A percentile compares a stretch with the other conserved stretches of the same genome.
Conservation (phyloP, 371 early-diverging fungal genomes). For the Blyttiomyces sp. region DNA sequence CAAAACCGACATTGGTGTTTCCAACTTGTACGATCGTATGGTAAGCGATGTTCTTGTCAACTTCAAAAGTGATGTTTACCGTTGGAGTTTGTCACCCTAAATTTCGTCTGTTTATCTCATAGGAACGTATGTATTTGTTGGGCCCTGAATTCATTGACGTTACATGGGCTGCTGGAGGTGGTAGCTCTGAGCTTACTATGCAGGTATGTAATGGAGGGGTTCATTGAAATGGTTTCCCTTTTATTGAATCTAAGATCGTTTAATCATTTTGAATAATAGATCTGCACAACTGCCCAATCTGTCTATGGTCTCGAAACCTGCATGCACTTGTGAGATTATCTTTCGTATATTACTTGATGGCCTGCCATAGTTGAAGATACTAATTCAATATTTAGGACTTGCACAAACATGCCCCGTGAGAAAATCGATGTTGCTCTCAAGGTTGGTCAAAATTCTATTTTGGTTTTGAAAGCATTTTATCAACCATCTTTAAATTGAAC, state of each 20-base stretch:
- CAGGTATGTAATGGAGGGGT: conserved; percentile 28
- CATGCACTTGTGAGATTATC: conserved; percentile 73
- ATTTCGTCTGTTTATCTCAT: neutral
- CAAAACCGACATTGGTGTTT: conserved; percentile 85
- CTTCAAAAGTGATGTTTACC: neutral
- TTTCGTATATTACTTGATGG: too few species aligned
- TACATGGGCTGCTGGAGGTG: conserved; percentile 95
- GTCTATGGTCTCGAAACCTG: conserved; percentile 90
- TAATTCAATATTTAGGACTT: conserved; percentile 54
- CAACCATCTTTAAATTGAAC: neutral
- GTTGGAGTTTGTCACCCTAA: neutral
- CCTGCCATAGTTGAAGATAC: neutral
- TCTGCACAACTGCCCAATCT: conserved; percentile 77
- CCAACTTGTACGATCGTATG: conserved; percentile 87
- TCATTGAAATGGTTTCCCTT: neutral
- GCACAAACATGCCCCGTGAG: conserved; percentile 88
- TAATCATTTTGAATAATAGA: conserved; percentile 14
- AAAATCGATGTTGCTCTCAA: conserved; percentile 77
- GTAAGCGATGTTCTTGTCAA: conserved; percentile 3
- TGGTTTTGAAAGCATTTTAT: neutral
- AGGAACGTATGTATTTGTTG: conserved; percentile 79
- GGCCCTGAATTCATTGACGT: conserved; percentile 93
- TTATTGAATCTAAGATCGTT: neutral
- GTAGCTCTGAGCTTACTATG: conserved; percentile 75
- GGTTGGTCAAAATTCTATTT: neutral